Evolutionary conservation across 2,329 filamentous ascomycete species (phyloP).

Genomic region (Trichoderma simmonsii): DNA sequence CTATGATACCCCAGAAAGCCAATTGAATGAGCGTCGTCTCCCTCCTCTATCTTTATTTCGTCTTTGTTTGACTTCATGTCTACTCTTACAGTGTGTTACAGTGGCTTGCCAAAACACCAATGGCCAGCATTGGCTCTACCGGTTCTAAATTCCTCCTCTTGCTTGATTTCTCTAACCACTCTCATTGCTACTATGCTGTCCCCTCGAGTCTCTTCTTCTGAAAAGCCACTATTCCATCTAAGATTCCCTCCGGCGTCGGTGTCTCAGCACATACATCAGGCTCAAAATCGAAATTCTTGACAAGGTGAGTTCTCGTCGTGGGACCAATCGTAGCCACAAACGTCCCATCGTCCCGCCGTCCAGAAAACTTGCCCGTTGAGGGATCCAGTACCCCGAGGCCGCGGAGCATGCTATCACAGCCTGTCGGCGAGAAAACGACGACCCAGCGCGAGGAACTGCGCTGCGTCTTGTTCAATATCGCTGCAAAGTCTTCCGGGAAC

Average conservation of each 20-base stretch:
- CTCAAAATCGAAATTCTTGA: constrained; percentile 60
- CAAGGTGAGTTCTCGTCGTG: constrained; percentile 77
- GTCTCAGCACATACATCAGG: constrained; percentile 77
- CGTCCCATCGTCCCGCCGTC: constrained; percentile 42
- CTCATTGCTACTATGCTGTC: not conserved
- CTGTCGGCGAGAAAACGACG: constrained; percentile 69
- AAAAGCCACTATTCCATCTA: constrained; percentile 58
- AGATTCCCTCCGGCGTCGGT: constrained; percentile 78
- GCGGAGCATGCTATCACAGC: constrained; percentile 58
- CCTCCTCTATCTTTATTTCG: not conserved
- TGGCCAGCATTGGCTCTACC: not conserved
- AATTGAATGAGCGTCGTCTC: not conserved
- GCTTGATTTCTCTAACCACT: not conserved
- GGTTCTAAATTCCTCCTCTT: not conserved
- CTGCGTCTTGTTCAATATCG: constrained; percentile 43
- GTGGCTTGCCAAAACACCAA: not conserved
- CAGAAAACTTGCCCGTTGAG: constrained; percentile 39
- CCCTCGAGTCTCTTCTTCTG: not conserved
- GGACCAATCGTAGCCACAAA: constrained; percentile 87
- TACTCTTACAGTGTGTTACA: not conserved
- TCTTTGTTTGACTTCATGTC: not conserved
- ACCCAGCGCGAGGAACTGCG: constrained; percentile 57
- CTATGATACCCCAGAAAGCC: constrained; percentile 8
- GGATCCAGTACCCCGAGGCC: constrained; percentile 51
- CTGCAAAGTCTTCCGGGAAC: constrained; percentile 66